These are phyloP conservation scores for Aspergillus niger DNA, from an alignment of 2,329 filamentous ascomycete species.

Conservation along the genomic window DNA sequence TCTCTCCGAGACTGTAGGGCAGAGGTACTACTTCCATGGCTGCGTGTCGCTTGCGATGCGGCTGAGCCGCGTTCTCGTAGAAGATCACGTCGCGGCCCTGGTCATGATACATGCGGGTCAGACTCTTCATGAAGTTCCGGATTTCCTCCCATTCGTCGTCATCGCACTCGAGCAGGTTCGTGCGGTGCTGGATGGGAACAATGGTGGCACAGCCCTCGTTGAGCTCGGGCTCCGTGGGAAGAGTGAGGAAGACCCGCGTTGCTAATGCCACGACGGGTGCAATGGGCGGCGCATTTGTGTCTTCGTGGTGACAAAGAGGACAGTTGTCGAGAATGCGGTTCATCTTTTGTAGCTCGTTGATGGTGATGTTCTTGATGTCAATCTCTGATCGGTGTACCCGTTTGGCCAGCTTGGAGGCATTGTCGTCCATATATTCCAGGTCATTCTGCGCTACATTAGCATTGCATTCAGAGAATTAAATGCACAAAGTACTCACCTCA, in stretches of 20 bases:
- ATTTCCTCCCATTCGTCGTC: constrained; percentile 99
- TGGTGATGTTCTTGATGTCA: constrained; percentile 83
- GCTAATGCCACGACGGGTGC: constrained; percentile 85
- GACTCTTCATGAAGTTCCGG: constrained; percentile 96
- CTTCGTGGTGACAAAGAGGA: constrained; percentile 90
- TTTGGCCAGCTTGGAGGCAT: constrained; percentile 83
- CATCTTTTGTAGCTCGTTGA: constrained; percentile 86
- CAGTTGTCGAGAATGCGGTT: constrained; percentile 83
- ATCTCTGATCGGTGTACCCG: constrained; percentile 85
- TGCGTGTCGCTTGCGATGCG: constrained; percentile 77
- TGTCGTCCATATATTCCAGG: constrained; percentile 97
- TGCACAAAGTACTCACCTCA: constrained; percentile 53
- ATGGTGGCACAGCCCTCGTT: constrained; percentile 82
- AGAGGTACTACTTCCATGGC: constrained; percentile 84
- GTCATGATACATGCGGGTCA: constrained; percentile 92
- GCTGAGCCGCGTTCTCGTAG: constrained; percentile 92
- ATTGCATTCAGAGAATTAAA: neutral
- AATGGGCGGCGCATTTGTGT: constrained; percentile 71
- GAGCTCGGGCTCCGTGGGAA: constrained; percentile 87
- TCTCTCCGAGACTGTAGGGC: constrained; percentile 87
- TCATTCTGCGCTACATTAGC: constrained; percentile 59
- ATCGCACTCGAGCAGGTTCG: constrained; percentile 93
- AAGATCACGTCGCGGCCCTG: constrained; percentile 92
- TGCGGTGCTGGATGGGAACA: constrained; percentile 81
- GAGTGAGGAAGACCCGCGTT: constrained; percentile 82